phyloP scores from a whole-genome alignment of 164 flowering plant genomes.

The Berberis vulgaris region DNA sequence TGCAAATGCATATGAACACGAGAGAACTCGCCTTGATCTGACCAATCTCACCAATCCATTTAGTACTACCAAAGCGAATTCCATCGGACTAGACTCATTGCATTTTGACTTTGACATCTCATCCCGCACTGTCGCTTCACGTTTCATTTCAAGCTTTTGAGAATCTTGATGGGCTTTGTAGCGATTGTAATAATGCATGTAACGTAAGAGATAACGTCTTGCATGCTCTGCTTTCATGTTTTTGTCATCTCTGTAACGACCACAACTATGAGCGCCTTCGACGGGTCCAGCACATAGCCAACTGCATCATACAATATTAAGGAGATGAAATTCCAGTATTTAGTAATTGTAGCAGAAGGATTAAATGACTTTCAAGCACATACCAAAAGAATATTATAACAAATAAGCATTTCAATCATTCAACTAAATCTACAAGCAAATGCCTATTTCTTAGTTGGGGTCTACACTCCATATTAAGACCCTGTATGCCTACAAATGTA shows the following conservation, averaged over 20 bases:
- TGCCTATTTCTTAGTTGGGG: too few species aligned
- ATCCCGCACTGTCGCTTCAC: conserved; percentile 26
- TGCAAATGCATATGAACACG: conserved; percentile 52
- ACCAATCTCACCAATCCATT: conserved; percentile 45
- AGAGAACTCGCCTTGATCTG: conserved; percentile 49
- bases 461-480: too few species aligned
- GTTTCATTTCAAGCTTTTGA: conserved; percentile 36
- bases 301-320: conserved; percentile 16
- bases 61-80: conserved; percentile 32
- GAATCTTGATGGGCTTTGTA: conserved; percentile 55
- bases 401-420: too few species aligned
- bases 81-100: conserved; percentile 24
- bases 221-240: conserved; percentile 29
- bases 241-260: conserved; percentile 37
- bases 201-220: conserved; percentile 36
- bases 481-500: too few species aligned
- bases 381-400: too few species aligned
- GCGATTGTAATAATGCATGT: conserved; percentile 46
- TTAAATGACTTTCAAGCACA: too few species aligned
- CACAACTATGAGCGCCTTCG: conserved; percentile 44
- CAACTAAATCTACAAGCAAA: too few species aligned
- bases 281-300: conserved; percentile 64
- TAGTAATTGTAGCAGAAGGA: too few species aligned
- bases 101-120: conserved; percentile 24
- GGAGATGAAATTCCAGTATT: neutral